These are phyloP conservation scores for Puccinia horiana DNA, from an alignment of 1,284 basidiomycete species.

Conservation along the genomic window DNA sequence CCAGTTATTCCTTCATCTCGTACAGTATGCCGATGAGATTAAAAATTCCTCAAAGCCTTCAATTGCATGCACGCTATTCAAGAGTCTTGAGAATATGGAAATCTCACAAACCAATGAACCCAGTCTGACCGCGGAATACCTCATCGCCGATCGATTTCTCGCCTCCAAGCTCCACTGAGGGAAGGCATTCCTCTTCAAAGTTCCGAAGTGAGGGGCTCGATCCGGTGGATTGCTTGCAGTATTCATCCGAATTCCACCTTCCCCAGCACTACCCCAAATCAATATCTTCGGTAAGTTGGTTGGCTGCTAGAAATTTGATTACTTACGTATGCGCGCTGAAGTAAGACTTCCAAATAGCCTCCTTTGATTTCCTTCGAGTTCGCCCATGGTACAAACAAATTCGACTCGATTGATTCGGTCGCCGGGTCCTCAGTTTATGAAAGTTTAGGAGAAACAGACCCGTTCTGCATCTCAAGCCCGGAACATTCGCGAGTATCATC, in stretches of 20 bases:
- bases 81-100: conserved; percentile 16
- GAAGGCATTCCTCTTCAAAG: background rate
- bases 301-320: background rate
- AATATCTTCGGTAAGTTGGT: background rate
- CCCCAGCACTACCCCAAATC: background rate
- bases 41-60: conserved; percentile 40
- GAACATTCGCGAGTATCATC: conserved; percentile 28
- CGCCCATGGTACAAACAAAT: background rate
- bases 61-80: conserved; percentile 36
- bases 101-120: conserved; percentile 44
- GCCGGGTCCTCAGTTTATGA: conserved; percentile 1
- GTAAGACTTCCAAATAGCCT: background rate
- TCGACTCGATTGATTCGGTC: background rate
- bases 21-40: conserved; percentile 40
- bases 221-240: conserved; percentile 34
- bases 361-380: background rate
- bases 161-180: conserved; percentile 8
- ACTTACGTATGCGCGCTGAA: background rate
- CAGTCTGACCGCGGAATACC: conserved; percentile 33
- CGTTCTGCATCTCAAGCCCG: conserved; percentile 7
- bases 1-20: conserved; percentile 42
- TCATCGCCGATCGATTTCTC: conserved; percentile 40
- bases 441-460: conserved; percentile 21
- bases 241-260: conserved; percentile 39
- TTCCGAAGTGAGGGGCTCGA: conserved; percentile 1